Conservation (phyloP, 768 basidiomycete species). For the Gloeopeniophorella convolvens region DNA sequence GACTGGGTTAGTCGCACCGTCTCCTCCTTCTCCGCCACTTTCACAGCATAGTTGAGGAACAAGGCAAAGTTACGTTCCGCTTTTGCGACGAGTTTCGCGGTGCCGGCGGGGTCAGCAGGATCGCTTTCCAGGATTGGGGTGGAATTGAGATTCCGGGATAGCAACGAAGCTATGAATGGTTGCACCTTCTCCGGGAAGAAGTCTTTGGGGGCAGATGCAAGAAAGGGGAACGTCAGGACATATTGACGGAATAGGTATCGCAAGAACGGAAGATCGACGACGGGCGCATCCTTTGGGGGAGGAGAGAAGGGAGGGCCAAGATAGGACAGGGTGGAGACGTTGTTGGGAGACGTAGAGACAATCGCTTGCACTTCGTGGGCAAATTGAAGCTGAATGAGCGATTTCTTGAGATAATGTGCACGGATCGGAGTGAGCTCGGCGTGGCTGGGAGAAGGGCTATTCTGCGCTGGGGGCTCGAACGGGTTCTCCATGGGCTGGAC, state of each 20-base stretch:
- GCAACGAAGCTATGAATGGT: conserved; percentile 80
- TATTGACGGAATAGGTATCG: conserved; percentile 89
- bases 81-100: conserved; percentile 66
- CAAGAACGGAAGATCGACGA: conserved; percentile 78
- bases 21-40: conserved; percentile 79
- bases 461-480: background rate
- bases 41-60: conserved; percentile 76
- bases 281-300: conserved; percentile 50
- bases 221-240: conserved; percentile 91
- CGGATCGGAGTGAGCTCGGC: conserved; percentile 72
- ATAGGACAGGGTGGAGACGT: conserved; percentile 68
- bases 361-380: conserved; percentile 68
- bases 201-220: conserved; percentile 78
- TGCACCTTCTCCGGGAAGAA: conserved; percentile 96
- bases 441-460: background rate
- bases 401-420: conserved; percentile 98
- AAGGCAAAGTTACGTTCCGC: conserved; percentile 80
- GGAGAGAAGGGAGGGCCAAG: conserved; percentile 85
- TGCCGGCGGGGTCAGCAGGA: conserved; percentile 43
- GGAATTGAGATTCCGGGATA: conserved; percentile 71
- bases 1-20: conserved; percentile 83
- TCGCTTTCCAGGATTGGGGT: conserved; percentile 54
- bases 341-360: conserved; percentile 41
- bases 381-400: conserved; percentile 84
- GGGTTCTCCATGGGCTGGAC: too few relatives aligned